Conservation (phyloP, 805 yeast species). For the Metschnikowia gruessii region DNA sequence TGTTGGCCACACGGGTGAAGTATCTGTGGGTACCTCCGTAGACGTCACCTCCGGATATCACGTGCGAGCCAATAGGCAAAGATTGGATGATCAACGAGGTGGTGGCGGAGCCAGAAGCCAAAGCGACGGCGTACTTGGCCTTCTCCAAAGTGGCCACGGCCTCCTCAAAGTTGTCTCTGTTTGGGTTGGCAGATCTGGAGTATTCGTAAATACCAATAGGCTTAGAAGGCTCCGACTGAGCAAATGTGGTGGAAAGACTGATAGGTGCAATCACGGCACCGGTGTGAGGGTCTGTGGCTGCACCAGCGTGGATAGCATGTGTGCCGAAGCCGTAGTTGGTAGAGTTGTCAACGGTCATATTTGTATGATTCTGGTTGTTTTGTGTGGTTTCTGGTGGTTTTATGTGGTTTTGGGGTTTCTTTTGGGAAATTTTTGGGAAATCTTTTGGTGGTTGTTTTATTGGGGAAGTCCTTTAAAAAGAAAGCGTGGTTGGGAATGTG, state of each 20-base stretch:
- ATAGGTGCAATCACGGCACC: conserved; percentile 88
- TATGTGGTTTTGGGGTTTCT: conserved; percentile 1
- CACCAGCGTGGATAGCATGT: conserved; percentile 81
- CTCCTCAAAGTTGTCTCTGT: conserved; percentile 75
- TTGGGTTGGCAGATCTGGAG: conserved; percentile 83
- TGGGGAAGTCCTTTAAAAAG: not conserved
- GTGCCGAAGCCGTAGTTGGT: conserved; percentile 62
- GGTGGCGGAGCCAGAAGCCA: conserved; percentile 83
- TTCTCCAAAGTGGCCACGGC: conserved; percentile 78
- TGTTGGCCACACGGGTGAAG: conserved; percentile 78
- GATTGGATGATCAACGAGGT: conserved; percentile 76
- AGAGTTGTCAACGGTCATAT: conserved; percentile 40
- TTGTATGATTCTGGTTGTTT: not conserved
- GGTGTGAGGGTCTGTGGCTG: conserved; percentile 63
- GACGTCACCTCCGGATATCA: conserved; percentile 78
- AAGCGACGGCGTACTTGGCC: conserved; percentile 72
- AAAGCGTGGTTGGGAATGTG: conserved; percentile 1
- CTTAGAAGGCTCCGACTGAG: conserved; percentile 70
- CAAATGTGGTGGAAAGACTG: conserved; percentile 81
- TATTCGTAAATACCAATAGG: conserved; percentile 81
- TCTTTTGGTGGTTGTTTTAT: not conserved
- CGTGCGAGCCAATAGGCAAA: conserved; percentile 68
- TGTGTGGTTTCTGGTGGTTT: conserved; percentile 1
- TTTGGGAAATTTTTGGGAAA: not conserved
- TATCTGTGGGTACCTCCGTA: conserved; percentile 92